phyloP scores from a whole-genome alignment of 2,329 filamentous ascomycete genomes.

The Rosellinia necatrix region DNA sequence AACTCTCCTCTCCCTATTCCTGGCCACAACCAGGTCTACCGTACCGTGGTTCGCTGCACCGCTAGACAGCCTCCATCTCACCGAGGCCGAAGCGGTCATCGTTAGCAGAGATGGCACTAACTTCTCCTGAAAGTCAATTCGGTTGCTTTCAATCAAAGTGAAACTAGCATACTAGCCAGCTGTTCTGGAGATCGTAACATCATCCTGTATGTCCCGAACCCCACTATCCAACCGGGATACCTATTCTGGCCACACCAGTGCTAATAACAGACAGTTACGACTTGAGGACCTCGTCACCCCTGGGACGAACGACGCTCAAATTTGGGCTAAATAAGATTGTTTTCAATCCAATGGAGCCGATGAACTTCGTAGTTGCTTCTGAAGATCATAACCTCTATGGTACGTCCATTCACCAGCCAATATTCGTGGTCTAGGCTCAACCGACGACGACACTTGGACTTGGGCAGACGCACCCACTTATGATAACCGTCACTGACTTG shows the following conservation, averaged over 20 bases:
- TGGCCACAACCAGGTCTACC: too few relatives aligned
- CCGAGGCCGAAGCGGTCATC: neutral
- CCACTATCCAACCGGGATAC: too few relatives aligned
- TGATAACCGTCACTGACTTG: slow-evolving; percentile 52
- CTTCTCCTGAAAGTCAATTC: slow-evolving; percentile 18
- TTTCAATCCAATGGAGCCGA: slow-evolving; percentile 97
- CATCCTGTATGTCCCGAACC: slow-evolving; percentile 54
- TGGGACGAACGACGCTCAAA: slow-evolving; percentile 79
- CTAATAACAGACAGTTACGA: slow-evolving; percentile 69
- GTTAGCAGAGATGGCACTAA: slow-evolving; percentile 3
- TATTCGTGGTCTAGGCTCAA: neutral
- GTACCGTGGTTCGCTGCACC: too few relatives aligned
- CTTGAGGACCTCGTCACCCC: slow-evolving; percentile 80
- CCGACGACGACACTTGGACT: neutral
- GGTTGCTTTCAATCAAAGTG: slow-evolving; percentile 75
- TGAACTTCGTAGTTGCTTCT: slow-evolving; percentile 82
- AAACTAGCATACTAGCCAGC: slow-evolving; percentile 88
- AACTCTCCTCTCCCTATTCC: neutral
- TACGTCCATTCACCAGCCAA: slow-evolving; percentile 5
- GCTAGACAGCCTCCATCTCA: too few relatives aligned
- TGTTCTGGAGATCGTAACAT: slow-evolving; percentile 84
- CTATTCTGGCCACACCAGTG: neutral
- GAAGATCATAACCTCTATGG: slow-evolving; percentile 76
- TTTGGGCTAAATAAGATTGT: slow-evolving; percentile 82
- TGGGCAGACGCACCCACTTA: slow-evolving; percentile 27